Evolutionary conservation across 1,139 yeast genomes (phyloP).

Genomic region (Sugiyamaella grinbergsii): DNA sequence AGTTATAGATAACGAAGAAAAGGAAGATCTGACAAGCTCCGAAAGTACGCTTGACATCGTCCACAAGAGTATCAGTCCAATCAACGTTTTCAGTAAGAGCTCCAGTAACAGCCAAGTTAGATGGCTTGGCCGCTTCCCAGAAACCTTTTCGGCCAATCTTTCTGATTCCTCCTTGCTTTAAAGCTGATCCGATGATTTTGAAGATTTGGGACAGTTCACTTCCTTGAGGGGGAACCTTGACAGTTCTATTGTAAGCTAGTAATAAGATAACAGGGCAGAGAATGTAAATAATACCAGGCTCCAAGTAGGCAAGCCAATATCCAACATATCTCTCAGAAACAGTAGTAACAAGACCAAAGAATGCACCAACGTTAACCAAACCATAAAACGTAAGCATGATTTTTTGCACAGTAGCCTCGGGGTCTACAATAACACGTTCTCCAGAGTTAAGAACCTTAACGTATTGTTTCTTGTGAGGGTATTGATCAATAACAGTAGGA

Average conservation of each 20-base stretch:
- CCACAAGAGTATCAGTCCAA: slow-evolving; percentile 58
- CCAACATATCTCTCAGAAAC: slow-evolving; percentile 60
- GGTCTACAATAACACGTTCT: slow-evolving; percentile 58
- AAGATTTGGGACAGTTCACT: slow-evolving; percentile 51
- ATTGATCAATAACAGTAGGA: slow-evolving; percentile 66
- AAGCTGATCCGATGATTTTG: slow-evolving; percentile 48
- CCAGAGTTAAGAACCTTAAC: slow-evolving; percentile 56
- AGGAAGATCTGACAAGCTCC: slow-evolving; percentile 62
- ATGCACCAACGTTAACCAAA: slow-evolving; percentile 68
- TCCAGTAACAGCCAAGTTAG: slow-evolving; percentile 45
- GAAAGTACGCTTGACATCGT: slow-evolving; percentile 60
- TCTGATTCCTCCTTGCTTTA: slow-evolving; percentile 49
- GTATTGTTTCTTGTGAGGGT: slow-evolving; percentile 51
- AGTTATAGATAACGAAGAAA: slow-evolving; percentile 63
- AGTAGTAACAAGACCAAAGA: slow-evolving; percentile 64
- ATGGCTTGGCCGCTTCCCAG: slow-evolving; percentile 61
- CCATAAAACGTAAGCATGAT: slow-evolving; percentile 67
- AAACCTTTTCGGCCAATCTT: slow-evolving; percentile 43
- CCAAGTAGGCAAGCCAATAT: slow-evolving; percentile 60
- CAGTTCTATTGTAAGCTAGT: slow-evolving; percentile 46
- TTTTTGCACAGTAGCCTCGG: slow-evolving; percentile 61
- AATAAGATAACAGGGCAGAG: slow-evolving; percentile 52
- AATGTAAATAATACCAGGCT: slow-evolving; percentile 56
- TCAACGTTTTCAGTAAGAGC: slow-evolving; percentile 39
- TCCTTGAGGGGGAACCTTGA: slow-evolving; percentile 49